These are phyloP conservation scores for Eucalyptus pauciflora DNA, from an alignment of 345 rosid species.

Conservation along the genomic window DNA sequence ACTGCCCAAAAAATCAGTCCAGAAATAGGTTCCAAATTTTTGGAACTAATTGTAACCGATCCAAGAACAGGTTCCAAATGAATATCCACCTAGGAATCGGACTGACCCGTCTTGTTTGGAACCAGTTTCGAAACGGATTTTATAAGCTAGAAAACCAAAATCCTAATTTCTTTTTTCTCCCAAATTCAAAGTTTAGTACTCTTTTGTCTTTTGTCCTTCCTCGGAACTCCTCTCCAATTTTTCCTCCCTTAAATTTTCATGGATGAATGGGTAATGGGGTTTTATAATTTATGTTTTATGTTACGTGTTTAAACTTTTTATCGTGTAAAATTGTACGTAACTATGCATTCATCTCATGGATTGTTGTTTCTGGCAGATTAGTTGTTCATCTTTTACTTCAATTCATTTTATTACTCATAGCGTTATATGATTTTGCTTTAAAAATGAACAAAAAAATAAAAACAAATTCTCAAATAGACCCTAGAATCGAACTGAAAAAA, in stretches of 20 bases:
- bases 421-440: too few relatives aligned
- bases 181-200: too few relatives aligned
- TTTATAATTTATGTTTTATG: too few relatives aligned
- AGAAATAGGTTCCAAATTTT: too few relatives aligned
- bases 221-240: too few relatives aligned
- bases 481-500: accelerated
- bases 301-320: background rate
- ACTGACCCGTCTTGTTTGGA: accelerated
- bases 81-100: accelerated
- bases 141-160: too few relatives aligned
- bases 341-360: background rate
- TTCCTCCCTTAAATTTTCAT: background rate
- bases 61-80: background rate
- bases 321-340: accelerated
- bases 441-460: too few relatives aligned
- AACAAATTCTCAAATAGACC: accelerated
- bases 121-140: too few relatives aligned
- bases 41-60: accelerated
- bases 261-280: background rate
- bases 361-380: too few relatives aligned
- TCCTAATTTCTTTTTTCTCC: background rate
- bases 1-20: too few relatives aligned
- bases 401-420: too few relatives aligned
- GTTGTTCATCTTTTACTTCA: background rate
- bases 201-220: background rate